Evolutionary conservation across 768 basidiomycete species (phyloP).

Genomic region (Piloderma croceum): DNA sequence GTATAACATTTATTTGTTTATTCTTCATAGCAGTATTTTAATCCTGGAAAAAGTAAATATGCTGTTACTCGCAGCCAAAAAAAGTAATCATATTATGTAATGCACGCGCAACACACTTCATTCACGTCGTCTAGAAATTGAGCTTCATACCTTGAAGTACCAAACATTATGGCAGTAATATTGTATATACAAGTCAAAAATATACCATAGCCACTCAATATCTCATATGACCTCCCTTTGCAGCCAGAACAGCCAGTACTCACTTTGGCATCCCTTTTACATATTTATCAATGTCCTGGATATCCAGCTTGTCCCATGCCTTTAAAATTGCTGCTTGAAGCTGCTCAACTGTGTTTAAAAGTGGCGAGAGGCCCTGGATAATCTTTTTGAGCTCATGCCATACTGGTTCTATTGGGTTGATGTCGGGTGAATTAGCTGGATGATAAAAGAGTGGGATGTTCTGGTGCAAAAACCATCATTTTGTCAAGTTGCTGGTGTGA

Average conservation of each 20-base stretch:
- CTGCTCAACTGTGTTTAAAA: conserved; percentile 13
- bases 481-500: conserved; percentile 19
- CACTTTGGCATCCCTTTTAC: conserved; percentile 16
- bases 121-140: too few species aligned
- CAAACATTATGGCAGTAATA: too few species aligned
- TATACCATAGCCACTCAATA: conserved; percentile 20
- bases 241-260: conserved; percentile 15
- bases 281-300: conserved; percentile 17
- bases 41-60: too few species aligned
- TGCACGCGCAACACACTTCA: too few species aligned
- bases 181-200: too few species aligned
- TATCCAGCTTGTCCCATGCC: conserved; percentile 18
- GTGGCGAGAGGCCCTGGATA: conserved; percentile 11
- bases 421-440: conserved; percentile 27
- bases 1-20: too few species aligned
- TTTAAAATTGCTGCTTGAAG: conserved; percentile 12
- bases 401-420: conserved; percentile 28
- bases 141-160: too few species aligned
- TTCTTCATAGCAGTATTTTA: too few species aligned
- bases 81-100: too few species aligned
- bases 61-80: too few species aligned
- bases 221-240: conserved; percentile 16
- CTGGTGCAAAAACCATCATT: conserved; percentile 19
- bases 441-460: conserved; percentile 21
- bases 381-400: conserved; percentile 27